These are phyloP conservation scores for Xylaria sp. DNA, from an alignment of 2,329 filamentous ascomycete species.

Conservation along the genomic window DNA sequence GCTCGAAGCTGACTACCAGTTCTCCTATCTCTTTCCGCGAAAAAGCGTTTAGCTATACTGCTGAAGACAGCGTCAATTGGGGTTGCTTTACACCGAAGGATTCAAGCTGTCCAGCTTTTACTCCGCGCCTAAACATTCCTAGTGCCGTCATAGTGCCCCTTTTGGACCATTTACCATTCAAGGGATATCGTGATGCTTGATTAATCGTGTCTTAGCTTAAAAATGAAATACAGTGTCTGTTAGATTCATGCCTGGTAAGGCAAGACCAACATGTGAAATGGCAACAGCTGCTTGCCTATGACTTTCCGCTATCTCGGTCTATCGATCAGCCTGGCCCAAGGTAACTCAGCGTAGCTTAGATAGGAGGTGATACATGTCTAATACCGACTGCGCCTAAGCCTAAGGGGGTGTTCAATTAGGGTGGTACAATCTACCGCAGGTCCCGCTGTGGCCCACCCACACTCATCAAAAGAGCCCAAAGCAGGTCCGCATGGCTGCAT, in stretches of 20 bases:
- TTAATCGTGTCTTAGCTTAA: slow-evolving; percentile 5
- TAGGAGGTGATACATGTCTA: neutral
- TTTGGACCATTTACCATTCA: neutral
- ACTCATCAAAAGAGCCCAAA: slow-evolving; percentile 31
- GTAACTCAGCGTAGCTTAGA: neutral
- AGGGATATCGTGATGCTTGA: neutral
- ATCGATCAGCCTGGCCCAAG: neutral
- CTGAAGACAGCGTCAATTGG: neutral
- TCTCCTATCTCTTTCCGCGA: neutral
- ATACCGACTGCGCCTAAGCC: neutral
- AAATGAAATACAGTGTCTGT: slow-evolving; percentile 4
- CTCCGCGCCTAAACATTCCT: neutral
- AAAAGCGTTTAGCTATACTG: neutral
- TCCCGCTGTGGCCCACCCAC: slow-evolving; percentile 27
- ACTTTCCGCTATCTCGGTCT: neutral
- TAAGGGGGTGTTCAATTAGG: neutral
- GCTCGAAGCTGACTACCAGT: too few relatives aligned
- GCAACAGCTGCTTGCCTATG: too few relatives aligned
- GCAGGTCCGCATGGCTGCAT: slow-evolving; percentile 25
- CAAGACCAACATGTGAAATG: neutral
- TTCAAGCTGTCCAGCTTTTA: neutral
- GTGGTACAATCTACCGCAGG: slow-evolving; percentile 2
- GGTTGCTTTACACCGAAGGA: neutral
- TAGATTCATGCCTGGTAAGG: neutral
- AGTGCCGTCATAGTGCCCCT: slow-evolving; percentile 2